Base-by-base conservation (phyloP, 2,329 filamentous ascomycete species). In the Verticillium longisporum region DNA sequence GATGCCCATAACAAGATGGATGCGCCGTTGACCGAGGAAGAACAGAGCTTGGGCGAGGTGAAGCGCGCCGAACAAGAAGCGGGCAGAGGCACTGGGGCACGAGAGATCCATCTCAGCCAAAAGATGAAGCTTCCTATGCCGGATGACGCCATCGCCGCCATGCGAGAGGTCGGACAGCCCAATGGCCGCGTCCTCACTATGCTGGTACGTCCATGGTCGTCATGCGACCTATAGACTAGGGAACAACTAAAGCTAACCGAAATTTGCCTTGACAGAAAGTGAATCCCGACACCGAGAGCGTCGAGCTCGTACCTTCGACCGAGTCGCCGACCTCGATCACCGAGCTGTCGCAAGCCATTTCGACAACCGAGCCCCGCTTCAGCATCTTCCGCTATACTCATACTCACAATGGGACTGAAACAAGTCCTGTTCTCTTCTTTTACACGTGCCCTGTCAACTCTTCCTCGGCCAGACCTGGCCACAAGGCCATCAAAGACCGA, bases 21-120 rank as follows among this genome's bases (percentile, higher is more conserved):
- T 37, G 89, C 89, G 14, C 91, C 91, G 15, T 78, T 95, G 66
- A 95, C 91, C 0, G 87, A 91, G 70, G 90, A 94, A 74, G 91
- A 95, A 77, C 80, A 83, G 67, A 84, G 82, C 2, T 75, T 92
- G 64, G 86, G 85, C 36, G 88, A 87, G 61, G 88, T 94, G 57
- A 90, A 88, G 77, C 83, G 88, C 60, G 88, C 87, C 2, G 91
- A 95, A 76, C 87, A 88, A 64, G 84, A 89, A 70, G 89, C 90
- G 62, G 85, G 86, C n/a, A 75, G 83, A 26, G 89, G 89, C 31
- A 93, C 88, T 6, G 79, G 79, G 50, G 70, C 80, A 70, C 71
- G 83, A 76, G 77, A 87, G 71, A 85, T 86, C 58, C 82, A 86
- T 59, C 72, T 86, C 15, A 84, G 83, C 77, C 81, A 82, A 71